Evolutionary conservation across 2,329 filamentous ascomycete species (phyloP).

Genomic region (Stagonosporopsis chrysanthemi): DNA sequence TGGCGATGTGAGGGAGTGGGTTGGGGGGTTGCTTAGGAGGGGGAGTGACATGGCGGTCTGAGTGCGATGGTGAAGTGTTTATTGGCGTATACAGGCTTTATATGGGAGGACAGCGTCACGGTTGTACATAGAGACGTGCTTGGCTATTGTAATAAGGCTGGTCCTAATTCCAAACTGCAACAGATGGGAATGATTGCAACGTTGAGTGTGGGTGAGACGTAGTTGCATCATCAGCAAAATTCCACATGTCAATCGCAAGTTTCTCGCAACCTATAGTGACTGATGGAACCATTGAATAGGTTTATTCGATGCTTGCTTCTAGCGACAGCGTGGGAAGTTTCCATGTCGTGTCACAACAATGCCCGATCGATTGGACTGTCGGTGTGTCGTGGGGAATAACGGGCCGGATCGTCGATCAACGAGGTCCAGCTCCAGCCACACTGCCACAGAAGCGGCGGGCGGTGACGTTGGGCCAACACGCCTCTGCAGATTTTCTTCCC

Average conservation of each 20-base stretch:
- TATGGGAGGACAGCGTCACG: neutral
- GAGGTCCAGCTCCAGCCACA: constrained; percentile 14
- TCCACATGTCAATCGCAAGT: neutral
- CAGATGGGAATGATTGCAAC: too few relatives aligned
- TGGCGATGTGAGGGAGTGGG: constrained; percentile 53
- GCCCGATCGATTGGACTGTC: constrained; percentile 4
- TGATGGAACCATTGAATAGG: too few relatives aligned
- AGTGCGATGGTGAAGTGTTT: neutral
- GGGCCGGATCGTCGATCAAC: constrained; percentile 18
- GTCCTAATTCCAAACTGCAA: neutral
- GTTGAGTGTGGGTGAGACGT: neutral
- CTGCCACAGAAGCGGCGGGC: constrained; percentile 4
- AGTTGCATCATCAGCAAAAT: neutral
- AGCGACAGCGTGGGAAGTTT: neutral
- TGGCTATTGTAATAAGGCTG: neutral
- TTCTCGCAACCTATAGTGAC: too few relatives aligned
- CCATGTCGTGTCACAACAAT: neutral
- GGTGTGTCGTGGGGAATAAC: neutral
- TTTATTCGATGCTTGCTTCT: too few relatives aligned
- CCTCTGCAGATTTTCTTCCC: constrained; percentile 11
- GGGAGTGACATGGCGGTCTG: neutral
- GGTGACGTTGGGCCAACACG: constrained; percentile 20
- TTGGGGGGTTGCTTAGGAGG: constrained; percentile 25
- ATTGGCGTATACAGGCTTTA: neutral
- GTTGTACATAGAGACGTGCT: neutral